A percentile compares a stretch with the other conserved stretches of the same genome.
Conservation (phyloP, 345 rosid species). For the Physaria fendleri region DNA sequence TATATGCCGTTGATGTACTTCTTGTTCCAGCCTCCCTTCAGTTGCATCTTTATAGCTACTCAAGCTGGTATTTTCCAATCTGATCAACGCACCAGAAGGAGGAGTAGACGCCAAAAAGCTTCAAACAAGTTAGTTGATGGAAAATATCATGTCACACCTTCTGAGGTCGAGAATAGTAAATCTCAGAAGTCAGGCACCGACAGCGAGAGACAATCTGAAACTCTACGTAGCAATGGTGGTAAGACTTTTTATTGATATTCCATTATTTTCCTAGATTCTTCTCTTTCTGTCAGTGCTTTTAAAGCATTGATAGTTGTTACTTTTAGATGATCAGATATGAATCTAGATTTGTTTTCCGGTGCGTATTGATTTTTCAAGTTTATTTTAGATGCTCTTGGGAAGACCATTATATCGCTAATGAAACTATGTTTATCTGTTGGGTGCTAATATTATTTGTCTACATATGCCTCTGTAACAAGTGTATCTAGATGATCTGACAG, state of each 20-base stretch:
- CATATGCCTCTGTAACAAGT: too few relatives aligned
- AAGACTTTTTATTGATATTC: conserved; percentile 9
- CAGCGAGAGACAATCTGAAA: conserved; percentile 25
- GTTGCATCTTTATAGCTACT: too few relatives aligned
- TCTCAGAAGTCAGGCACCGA: conserved; percentile 26
- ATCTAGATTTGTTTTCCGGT: not conserved
- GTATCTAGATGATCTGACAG: too few relatives aligned
- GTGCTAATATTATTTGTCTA: too few relatives aligned
- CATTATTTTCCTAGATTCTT: not conserved
- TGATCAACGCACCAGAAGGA: conserved; percentile 59
- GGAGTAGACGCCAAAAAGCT: conserved; percentile 67
- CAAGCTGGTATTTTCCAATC: conserved; percentile 43
- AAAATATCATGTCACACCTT: conserved; percentile 33
- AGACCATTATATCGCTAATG: too few relatives aligned
- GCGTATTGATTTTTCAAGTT: conserved; percentile 1
- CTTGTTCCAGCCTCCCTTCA: too few relatives aligned
- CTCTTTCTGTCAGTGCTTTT: not conserved
- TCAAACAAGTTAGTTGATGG: conserved; percentile 49
- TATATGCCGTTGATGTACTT: too few relatives aligned
- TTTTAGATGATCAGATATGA: not conserved
- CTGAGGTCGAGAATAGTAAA: conserved; percentile 47
- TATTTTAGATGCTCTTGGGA: not conserved
- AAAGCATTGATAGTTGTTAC: not conserved
- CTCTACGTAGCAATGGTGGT: conserved; percentile 32
- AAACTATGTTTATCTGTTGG: too few relatives aligned